These are phyloP conservation scores for Epichloe brachyelytri DNA, from an alignment of 2,329 filamentous ascomycete genomes.

Conservation along the genomic window DNA sequence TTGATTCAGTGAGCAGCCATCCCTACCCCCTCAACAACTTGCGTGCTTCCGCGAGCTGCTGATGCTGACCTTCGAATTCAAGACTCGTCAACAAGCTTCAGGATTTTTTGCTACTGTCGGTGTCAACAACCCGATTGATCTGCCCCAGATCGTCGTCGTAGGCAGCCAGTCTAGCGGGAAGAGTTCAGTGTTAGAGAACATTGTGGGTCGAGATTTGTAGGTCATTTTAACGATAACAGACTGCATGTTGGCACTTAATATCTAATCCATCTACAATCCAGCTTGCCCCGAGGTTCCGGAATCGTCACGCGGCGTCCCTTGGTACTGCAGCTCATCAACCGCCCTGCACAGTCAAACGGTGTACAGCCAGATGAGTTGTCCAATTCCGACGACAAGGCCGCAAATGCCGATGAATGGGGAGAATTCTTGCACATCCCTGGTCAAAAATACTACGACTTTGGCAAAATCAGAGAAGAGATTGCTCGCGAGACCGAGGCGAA, in stretches of 20 bases:
- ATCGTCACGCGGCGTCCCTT: conserved; percentile 95
- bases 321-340: conserved; percentile 96
- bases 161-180: conserved; percentile 98
- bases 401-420: conserved; percentile 93
- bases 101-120: conserved; percentile 97
- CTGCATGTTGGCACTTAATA: neutral
- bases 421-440: conserved; percentile 97
- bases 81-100: conserved; percentile 97
- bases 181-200: conserved; percentile 97
- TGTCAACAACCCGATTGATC: conserved; percentile 97
- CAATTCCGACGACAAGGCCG: conserved; percentile 64
- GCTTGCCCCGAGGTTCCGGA: conserved; percentile 89
- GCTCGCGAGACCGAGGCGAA: conserved; percentile 92
- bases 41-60: neutral
- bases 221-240: conserved; percentile 21
- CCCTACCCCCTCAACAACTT: neutral
- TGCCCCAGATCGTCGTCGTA: conserved; percentile 95
- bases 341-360: conserved; percentile 62
- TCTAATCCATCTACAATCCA: conserved; percentile 24
- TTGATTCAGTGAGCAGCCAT: conserved; percentile 43
- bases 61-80: conserved; percentile 4
- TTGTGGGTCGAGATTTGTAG: conserved; percentile 97
- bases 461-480: conserved; percentile 97
- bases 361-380: conserved; percentile 52
- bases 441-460: conserved; percentile 96